Base-by-base conservation (phyloP, 768 basidiomycete species). In the Rhodotorula babjevae region DNA sequence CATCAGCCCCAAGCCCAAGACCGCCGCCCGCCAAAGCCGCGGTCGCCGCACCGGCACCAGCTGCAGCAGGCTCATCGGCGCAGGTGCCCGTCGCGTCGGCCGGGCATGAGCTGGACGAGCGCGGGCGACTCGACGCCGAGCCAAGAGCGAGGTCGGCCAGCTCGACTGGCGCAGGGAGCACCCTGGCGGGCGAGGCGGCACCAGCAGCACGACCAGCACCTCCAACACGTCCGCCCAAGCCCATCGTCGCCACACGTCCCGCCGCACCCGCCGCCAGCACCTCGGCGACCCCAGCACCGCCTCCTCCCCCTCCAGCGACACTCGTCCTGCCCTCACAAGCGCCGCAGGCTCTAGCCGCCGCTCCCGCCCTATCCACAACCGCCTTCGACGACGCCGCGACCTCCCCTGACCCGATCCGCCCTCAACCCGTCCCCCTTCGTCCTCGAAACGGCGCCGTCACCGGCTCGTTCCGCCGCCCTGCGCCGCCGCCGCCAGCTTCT, bases 281-380 rank as follows among this genome's bases (percentile, higher is more conserved):
- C 16, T 5, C 25, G 6, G 15, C 53, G n/a, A 9, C 3, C n/a
- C n/a, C 53, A 29, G n/a, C 53, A 29, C 53, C n/a, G 53, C 53
- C 53, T 27, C n/a, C 53, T 55, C n/a, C 27, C 8, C 53, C 44
- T 2, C 14, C 36, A 4, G 36, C 36, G 9, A 4, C 53, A 0
- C n/a, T 55, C 53, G 53, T 14, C 9, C 53, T 55, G 11, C 53
- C 53, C 12, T 29, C 29, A 2, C 53, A 29, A n/a, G 29, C 7
- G 27, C 53, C 53, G n/a, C 53, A 29, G 14, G 11, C 27, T 10
- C n/a, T 25, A 1, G 10, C n/a, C 3, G 2, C n/a, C 10, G 1
- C 29, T 2, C 15, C 53, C 2, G 2, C n/a, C 15, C 27, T 11
- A 16, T 3, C n/a, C 1, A 2, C n/a, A 14, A 15, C 27, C 14